Evolutionary conservation across 1,139 yeast species (phyloP), one percentile per base, ranked within the genome.

Genomic region (Fermentozyma sake): DNA sequence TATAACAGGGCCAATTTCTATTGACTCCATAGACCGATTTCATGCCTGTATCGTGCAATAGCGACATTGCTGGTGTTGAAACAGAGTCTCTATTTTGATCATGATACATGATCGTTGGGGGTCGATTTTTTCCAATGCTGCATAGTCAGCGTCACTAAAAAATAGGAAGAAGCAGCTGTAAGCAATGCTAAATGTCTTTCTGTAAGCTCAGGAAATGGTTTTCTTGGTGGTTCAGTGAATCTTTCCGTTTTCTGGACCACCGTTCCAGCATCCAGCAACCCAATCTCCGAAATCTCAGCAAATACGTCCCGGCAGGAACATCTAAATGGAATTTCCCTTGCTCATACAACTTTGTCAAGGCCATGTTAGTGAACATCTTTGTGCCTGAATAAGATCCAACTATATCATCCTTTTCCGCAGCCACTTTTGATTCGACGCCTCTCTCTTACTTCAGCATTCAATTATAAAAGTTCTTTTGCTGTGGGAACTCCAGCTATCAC

Each of bases 41-140:
- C 1, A 70, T 48, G 2, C 80, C 80, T 2, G 81, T 81, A 40
- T 75, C 78, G 32, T 56, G 60, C 3, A 61, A 33, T 27, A 75
- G 54, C 0, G 79, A 79, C 29, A 49, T 49, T 33, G 54, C 48
- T 3, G 48, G 43, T 22, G 52, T 48, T n/a, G n/a, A n/a, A n/a
- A n/a, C n/a, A n/a, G n/a, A n/a, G n/a, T n/a, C n/a, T n/a, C n/a
- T n/a, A n/a, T n/a, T n/a, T n/a, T n/a, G n/a, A n/a, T n/a, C n/a
- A n/a, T n/a, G n/a, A n/a, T n/a, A n/a, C n/a, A n/a, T n/a, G n/a
- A n/a, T n/a, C n/a, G n/a, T n/a, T n/a, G n/a, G n/a, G n/a, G n/a
- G n/a, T n/a, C n/a, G n/a, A n/a, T n/a, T n/a, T n/a, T n/a, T n/a
- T n/a, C n/a, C n/a, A n/a, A n/a, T n/a, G n/a, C n/a, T n/a, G n/a